These are phyloP conservation scores for Pisolithus sp. DNA, from an alignment of 768 basidiomycete species.

Conservation along the genomic window DNA sequence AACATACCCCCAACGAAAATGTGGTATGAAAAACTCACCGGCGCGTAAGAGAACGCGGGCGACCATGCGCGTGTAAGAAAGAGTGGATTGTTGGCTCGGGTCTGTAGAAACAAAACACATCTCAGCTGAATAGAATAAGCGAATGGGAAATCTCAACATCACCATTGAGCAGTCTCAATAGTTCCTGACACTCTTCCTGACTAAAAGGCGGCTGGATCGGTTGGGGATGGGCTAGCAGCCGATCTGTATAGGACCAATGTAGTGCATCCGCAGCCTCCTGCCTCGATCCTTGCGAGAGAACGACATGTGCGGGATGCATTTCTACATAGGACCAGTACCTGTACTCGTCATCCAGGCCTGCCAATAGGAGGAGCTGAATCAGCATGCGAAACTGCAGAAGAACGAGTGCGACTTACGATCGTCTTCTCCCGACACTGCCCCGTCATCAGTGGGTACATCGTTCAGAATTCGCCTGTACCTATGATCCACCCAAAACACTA, in stretches of 20 bases:
- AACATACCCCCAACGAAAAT: too few species aligned
- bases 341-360: constrained; percentile 71
- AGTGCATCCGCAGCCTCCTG: constrained; percentile 69
- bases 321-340: constrained; percentile 81
- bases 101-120: constrained; percentile 8
- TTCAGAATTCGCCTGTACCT: constrained; percentile 43
- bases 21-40: constrained; percentile 37
- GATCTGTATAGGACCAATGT: constrained; percentile 80
- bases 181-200: constrained; percentile 72
- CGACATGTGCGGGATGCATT: constrained; percentile 66
- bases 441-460: constrained; percentile 35
- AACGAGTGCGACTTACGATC: constrained; percentile 32
- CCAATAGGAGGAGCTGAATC: neutral
- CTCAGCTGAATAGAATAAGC: neutral
- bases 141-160: neutral
- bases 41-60: constrained; percentile 64
- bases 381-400: neutral
- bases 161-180: constrained; percentile 51
- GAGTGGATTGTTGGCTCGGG: constrained; percentile 15
- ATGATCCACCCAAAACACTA: constrained; percentile 64
- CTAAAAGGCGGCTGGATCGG: constrained; percentile 60
- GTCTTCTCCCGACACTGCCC: constrained; percentile 24
- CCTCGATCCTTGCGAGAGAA: constrained; percentile 48
- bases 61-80: constrained; percentile 57
- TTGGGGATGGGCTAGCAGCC: constrained; percentile 55